phyloP scores from a whole-genome alignment of 2,329 filamentous ascomycete species.

The Aureobasidium sp. region DNA sequence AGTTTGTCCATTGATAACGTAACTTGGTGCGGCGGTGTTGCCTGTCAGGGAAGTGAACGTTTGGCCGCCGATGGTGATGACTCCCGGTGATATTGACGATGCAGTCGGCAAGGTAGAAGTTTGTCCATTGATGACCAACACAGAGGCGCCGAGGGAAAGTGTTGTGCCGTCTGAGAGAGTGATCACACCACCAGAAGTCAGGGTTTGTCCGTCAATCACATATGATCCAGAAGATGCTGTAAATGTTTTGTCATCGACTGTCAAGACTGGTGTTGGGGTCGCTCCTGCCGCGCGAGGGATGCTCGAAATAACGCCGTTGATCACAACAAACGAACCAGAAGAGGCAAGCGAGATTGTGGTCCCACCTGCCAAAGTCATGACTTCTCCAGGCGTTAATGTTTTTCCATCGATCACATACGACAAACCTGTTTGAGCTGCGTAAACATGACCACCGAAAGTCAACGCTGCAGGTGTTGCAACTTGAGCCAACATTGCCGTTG shows the following conservation, averaged over 20 bases:
- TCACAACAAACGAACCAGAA: constrained; percentile 30
- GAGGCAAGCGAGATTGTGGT: constrained; percentile 21
- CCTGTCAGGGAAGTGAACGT: constrained; percentile 23
- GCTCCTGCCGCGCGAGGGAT: constrained; percentile 15
- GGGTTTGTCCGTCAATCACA: constrained; percentile 10
- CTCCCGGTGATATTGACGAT: constrained; percentile 19
- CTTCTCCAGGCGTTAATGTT: constrained; percentile 10
- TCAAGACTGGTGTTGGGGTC: constrained; percentile 23
- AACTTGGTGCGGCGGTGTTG: constrained; percentile 21
- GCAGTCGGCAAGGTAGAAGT: constrained; percentile 8
- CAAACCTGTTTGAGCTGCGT: constrained; percentile 16
- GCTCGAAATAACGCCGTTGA: constrained; percentile 23
- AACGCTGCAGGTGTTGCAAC: not conserved
- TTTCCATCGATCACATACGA: constrained; percentile 7
- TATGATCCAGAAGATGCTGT: constrained; percentile 11
- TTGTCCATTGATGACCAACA: constrained; percentile 31
- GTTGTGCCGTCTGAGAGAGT: constrained; percentile 10
- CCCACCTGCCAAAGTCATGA: constrained; percentile 6
- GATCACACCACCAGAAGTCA: constrained; percentile 10
- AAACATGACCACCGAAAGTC: constrained; percentile 5
- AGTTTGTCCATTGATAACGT: constrained; percentile 31
- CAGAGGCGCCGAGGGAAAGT: constrained; percentile 27
- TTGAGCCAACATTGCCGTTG: constrained; percentile 8
- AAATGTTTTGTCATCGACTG: constrained; percentile 19
- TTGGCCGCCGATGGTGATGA: constrained; percentile 23